Conservation (phyloP, 352 stramenopile genomes). For the Pythium phragmitis region DNA sequence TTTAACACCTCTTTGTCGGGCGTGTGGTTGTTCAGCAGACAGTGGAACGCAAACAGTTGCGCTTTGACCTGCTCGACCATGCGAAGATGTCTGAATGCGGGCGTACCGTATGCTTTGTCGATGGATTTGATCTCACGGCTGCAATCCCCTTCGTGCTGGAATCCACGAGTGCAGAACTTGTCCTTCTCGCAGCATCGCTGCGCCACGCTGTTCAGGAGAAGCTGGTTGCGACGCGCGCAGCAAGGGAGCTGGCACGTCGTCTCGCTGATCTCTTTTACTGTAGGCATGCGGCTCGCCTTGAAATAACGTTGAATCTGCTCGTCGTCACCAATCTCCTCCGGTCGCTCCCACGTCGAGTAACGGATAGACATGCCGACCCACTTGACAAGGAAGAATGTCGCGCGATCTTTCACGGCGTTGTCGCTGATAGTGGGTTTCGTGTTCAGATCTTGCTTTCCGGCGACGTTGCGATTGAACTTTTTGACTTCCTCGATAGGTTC, state of each 20-base stretch:
- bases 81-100: slow-evolving; percentile 58
- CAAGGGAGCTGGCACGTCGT: slow-evolving; percentile 85
- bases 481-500: slow-evolving; percentile 48
- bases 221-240: slow-evolving; percentile 76
- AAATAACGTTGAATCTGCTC: slow-evolving; percentile 89
- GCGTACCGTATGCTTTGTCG: slow-evolving; percentile 69
- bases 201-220: slow-evolving; percentile 43
- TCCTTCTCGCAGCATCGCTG: slow-evolving; percentile 76
- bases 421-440: slow-evolving; percentile 14
- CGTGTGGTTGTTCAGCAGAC: slow-evolving; percentile 84
- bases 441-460: slow-evolving; percentile 23
- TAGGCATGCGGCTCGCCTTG: slow-evolving; percentile 84
- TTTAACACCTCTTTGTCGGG: slow-evolving; percentile 85
- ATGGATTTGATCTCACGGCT: slow-evolving; percentile 72
- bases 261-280: slow-evolving; percentile 76
- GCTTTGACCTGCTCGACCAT: slow-evolving; percentile 88
- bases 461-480: slow-evolving; percentile 70
- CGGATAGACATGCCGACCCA: slow-evolving; percentile 84
- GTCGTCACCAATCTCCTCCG: slow-evolving; percentile 87
- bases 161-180: slow-evolving; percentile 80
- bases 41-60: slow-evolving; percentile 88
- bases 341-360: slow-evolving; percentile 86
- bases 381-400: slow-evolving; percentile 88
- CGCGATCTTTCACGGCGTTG: slow-evolving; percentile 32
- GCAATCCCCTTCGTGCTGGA: slow-evolving; percentile 69